Base-by-base conservation (phyloP, 371 early-diverging fungal species). In the Mortierella sp. region DNA sequence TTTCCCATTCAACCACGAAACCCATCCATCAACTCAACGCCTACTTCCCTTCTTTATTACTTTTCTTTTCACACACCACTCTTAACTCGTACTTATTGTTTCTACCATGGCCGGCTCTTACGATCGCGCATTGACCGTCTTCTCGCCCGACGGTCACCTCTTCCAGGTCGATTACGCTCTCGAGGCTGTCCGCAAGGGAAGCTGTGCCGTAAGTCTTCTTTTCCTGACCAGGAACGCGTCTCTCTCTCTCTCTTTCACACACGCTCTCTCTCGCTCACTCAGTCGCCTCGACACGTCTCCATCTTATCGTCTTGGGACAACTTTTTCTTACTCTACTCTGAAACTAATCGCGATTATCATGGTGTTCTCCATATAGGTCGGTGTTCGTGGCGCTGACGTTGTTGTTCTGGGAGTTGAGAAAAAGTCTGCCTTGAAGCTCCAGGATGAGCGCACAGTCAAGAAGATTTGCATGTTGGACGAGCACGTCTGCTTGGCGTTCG, bases 81-180 rank as follows among this genome's bases (percentile, higher is more conserved):
- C 24, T 41, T 14, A 41, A 24, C 41, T 18, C 21, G 21, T 41
- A 35, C 38, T 21, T 38, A 44, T 12, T 38, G 35, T 29, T 43
- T 38, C 46, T 68, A 83, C 75, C 75, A 84, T 83, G 83, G 85
- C 88, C 75, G 90, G 87, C 70, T 92, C 95, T 81, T 96, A 96
- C 92, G 97, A 96, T 92, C 94, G 96, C 82, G 98, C 99, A 72
- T 93, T 99, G 80, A 99, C 99, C 70, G 97, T 99, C 79, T 99
- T 99, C 89, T 99, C 99, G 48, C 99, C 99, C 63, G 99, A 99
- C 90, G 99, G 99, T 73, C 99, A 99, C 90, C 92, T 99, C 77
- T 99, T 99, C 90, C 99, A 99, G 94, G 99, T 99, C 77, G 99
- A 99, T 92, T 99, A 99, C 90, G 99, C 99, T 70, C 96, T 99